These are phyloP conservation scores for Deuterostichococcus epilithicus DNA, from an alignment of 139 green algal genomes.

Conservation along the genomic window DNA sequence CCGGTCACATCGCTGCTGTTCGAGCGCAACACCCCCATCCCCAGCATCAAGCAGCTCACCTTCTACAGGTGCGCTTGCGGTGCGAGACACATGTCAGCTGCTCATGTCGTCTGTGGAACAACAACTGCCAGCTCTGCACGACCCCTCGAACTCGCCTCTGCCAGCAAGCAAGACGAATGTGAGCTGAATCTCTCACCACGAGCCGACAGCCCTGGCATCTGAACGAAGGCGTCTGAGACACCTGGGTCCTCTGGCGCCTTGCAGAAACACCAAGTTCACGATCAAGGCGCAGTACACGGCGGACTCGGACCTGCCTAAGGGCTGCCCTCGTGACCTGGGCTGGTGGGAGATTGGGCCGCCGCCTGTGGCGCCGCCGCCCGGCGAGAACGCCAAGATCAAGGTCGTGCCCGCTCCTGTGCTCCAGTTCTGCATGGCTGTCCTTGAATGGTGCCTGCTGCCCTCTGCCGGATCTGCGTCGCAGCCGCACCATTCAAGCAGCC, in stretches of 20 bases:
- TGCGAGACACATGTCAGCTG: conserved; percentile 36
- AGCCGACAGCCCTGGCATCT: too few species aligned
- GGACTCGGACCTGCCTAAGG: conserved; percentile 54
- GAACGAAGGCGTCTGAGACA: too few species aligned
- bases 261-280: conserved; percentile 51
- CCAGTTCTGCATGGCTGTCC: too few species aligned
- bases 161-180: too few species aligned
- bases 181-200: too few species aligned
- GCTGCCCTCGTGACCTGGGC: conserved; percentile 37
- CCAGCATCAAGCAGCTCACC: conserved; percentile 88
- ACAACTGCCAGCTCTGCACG: too few species aligned
- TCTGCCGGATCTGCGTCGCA: too few species aligned
- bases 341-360: conserved; percentile 48
- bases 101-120: neutral
- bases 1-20: conserved; percentile 59
- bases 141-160: too few species aligned
- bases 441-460: too few species aligned
- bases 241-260: conserved; percentile 6
- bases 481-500: too few species aligned
- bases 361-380: conserved; percentile 15
- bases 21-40: conserved; percentile 66
- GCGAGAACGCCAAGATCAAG: conserved; percentile 82
- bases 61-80: conserved; percentile 81
- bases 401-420: conserved; percentile 38
- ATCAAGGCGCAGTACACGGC: conserved; percentile 69